These are phyloP conservation scores for Bjerkandera adusta DNA, from an alignment of 1,284 basidiomycete genomes.

Conservation along the genomic window DNA sequence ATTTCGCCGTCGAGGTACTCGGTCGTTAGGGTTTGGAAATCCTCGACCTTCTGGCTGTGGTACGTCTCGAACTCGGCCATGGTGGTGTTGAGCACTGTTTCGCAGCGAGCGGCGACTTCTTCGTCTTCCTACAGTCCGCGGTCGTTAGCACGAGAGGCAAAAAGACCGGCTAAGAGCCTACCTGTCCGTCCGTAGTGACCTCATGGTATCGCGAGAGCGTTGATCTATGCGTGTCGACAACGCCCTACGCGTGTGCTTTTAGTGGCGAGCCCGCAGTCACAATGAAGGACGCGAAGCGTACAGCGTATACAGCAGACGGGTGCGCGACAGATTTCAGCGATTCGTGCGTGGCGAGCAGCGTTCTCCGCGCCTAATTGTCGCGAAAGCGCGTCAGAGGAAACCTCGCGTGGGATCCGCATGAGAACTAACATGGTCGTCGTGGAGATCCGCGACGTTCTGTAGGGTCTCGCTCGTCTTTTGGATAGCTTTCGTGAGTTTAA, in stretches of 20 bases:
- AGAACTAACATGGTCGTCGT: slow-evolving; percentile 68
- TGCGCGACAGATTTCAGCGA: slow-evolving; percentile 72
- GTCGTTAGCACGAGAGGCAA: not conserved
- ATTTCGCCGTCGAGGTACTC: slow-evolving; percentile 80
- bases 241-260: slow-evolving; percentile 49
- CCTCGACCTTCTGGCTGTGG: slow-evolving; percentile 70
- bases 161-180: slow-evolving; percentile 27
- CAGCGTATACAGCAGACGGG: slow-evolving; percentile 68
- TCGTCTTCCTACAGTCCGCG: slow-evolving; percentile 48
- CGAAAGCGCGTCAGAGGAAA: slow-evolving; percentile 2
- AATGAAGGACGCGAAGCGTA: slow-evolving; percentile 27
- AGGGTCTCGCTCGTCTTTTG: slow-evolving; percentile 76
- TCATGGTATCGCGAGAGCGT: slow-evolving; percentile 64
- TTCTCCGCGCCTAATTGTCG: slow-evolving; percentile 64
- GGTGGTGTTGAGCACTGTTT: slow-evolving; percentile 85
- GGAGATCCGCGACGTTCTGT: slow-evolving; percentile 72
- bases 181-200: slow-evolving; percentile 39
- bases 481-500: slow-evolving; percentile 74
- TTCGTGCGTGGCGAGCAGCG: slow-evolving; percentile 73
- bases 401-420: not conserved
- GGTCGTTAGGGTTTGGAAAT: slow-evolving; percentile 56
- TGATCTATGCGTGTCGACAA: slow-evolving; percentile 70
- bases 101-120: slow-evolving; percentile 70
- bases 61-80: slow-evolving; percentile 86
- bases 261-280: not conserved